Evolutionary conservation across 345 rosid genomes (phyloP), one percentile per base, ranked within the genome.

Genomic region (Populus nigra): DNA sequence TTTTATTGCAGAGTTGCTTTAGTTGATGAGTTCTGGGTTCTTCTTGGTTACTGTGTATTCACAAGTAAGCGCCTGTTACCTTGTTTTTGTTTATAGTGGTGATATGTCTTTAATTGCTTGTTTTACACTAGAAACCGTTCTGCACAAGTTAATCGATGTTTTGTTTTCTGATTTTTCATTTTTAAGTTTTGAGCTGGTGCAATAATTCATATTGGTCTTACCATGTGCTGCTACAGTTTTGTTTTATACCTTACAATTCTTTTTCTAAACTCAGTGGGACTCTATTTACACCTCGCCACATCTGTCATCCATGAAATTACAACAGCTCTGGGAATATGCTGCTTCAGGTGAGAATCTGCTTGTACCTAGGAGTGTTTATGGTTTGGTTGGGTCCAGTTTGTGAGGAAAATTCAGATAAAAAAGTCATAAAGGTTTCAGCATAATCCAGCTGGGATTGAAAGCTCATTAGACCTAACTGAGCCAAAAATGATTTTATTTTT

Each of bases 301-400:
- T 90, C 98, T 22, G 98, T 96, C 77, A 87, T 94, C 78, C 91
- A 94, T 79, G 99, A 96, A 79, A 96, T 96, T 85, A 96, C 99
- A 5, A 75, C 85, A 0, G 97, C 99, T 71, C 83, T 96, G 89
- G 99, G 99, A 75, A 96, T 96, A 73, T 76, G 77, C 86, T 96
- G 98, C 92, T 96, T 96, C 98, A 96, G 99, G 99, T 96, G 82
- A 68, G 77, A 22, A 35, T 73, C 50, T 69, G 72, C 18, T 59
- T 43, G 20, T 3, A 43, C 36, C 3, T 12, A 16, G 33, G 5
- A 63, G 11, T 63, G 16, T 35, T 35, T n/a, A 66, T 66, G 43
- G n/a, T 31, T 63, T 12, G 5, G 18, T n/a, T 63, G 7, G 8
- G 25, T n/a, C 23, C 31, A 13, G 20, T 69, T 69, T 69, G 5